These are phyloP conservation scores for Tuber calosporum DNA, from an alignment of 495 filamentous ascomycete genomes.

Conservation along the genomic window DNA sequence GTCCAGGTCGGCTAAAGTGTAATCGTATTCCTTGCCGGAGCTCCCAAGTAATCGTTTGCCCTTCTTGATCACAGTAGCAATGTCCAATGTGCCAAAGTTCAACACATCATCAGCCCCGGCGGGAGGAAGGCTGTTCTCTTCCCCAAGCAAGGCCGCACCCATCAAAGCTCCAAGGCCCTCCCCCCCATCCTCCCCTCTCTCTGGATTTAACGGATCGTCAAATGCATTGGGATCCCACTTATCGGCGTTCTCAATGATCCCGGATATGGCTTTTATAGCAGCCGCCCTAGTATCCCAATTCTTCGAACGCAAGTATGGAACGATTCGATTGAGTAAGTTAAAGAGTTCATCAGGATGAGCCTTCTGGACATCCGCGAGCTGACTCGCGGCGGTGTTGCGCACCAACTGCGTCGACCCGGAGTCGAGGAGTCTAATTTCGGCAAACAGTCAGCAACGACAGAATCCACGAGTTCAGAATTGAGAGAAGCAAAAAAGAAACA, in stretches of 20 bases:
- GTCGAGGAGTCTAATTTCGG: conserved; percentile 67
- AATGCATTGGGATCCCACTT: conserved; percentile 77
- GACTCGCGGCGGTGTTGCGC: conserved; percentile 89
- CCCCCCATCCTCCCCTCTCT: conserved; percentile 44
- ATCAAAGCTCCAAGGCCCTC: conserved; percentile 8
- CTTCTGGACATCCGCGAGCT: conserved; percentile 94
- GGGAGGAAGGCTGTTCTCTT: conserved; percentile 37
- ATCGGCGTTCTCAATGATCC: conserved; percentile 83
- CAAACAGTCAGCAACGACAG: conserved; percentile 28
- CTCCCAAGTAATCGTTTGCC: conserved; percentile 77
- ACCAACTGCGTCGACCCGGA: conserved; percentile 92
- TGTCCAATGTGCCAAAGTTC: conserved; percentile 65
- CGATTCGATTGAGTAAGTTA: conserved; percentile 88
- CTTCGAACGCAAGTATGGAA: conserved; percentile 84
- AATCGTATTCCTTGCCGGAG: conserved; percentile 75
- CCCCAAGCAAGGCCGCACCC: conserved; percentile 34
- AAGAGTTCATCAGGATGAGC: conserved; percentile 95
- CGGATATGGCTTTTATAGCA: conserved; percentile 82
- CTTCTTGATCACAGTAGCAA: conserved; percentile 67
- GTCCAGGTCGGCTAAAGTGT: conserved; percentile 70
- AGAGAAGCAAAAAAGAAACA: not conserved
- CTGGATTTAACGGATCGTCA: conserved; percentile 50
- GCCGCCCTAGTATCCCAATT: conserved; percentile 93
- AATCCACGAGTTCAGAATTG: conserved; percentile 8
- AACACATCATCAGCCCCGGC: conserved; percentile 54